Conservation (phyloP, 1,284 basidiomycete species). For the Moesziomyces sp. region DNA sequence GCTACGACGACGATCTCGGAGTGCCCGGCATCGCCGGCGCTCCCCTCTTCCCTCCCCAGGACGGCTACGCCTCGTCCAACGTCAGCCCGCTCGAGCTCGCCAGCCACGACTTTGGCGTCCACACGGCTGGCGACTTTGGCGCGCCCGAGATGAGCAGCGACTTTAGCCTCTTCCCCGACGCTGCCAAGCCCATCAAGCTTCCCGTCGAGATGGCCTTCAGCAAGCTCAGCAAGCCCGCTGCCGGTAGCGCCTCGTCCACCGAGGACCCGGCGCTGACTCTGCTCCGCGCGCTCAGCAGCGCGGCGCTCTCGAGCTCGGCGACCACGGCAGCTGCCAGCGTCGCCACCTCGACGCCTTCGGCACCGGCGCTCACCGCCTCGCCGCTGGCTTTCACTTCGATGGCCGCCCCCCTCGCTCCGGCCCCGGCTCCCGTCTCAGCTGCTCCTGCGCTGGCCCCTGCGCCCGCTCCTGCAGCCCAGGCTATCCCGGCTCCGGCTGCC, state of each 20-base stretch:
- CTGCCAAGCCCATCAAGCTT: constrained; percentile 22
- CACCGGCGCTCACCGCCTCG: constrained; percentile 38
- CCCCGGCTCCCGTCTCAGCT: constrained; percentile 8
- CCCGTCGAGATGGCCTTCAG: constrained; percentile 55
- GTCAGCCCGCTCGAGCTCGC: constrained; percentile 43
- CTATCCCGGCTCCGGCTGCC: background rate
- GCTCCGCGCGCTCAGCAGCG: constrained; percentile 50
- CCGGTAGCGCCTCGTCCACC: constrained; percentile 11
- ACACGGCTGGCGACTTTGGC: constrained; percentile 43
- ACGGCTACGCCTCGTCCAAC: constrained; percentile 49
- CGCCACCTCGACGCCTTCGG: constrained; percentile 14
- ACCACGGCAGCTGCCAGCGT: constrained; percentile 18
- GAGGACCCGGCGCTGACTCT: constrained; percentile 51
- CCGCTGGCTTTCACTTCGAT: constrained; percentile 42
- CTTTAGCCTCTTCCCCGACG: constrained; percentile 56
- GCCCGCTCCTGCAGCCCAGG: background rate
- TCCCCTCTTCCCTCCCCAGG: constrained; percentile 39
- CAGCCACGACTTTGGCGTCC: constrained; percentile 34
- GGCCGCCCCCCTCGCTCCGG: constrained; percentile 19
- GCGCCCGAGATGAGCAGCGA: constrained; percentile 40
- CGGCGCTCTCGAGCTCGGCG: constrained; percentile 41
- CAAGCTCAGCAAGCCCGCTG: constrained; percentile 42
- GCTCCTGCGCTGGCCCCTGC: constrained; percentile 19
- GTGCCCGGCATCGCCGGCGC: constrained; percentile 59
- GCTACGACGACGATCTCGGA: constrained; percentile 50